These are phyloP conservation scores for cucumber (Cucumis sativus) DNA, from an alignment of 306 rosid species.

Conservation along the genomic window Cucumber_9930_V3 NC_026659.2:1239001-1239500, in stretches of 20 bases:
- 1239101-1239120: slow-evolving; percentile 97
- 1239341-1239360: background rate
- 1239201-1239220: slow-evolving; percentile 65
- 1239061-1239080: slow-evolving; percentile 99
- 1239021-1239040: slow-evolving; percentile 63
- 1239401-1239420: too few species aligned
- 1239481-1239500: slow-evolving; percentile 50
- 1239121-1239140: slow-evolving; percentile 98
- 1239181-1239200: slow-evolving; percentile 88
- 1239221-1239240: slow-evolving; percentile 52
- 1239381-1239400: too few species aligned
- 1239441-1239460: slow-evolving; percentile 44
- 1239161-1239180: slow-evolving; percentile 61
- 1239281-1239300: slow-evolving; percentile 93
- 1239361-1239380: too few species aligned
- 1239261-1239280: slow-evolving; percentile 70
- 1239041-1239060: slow-evolving; percentile 93
- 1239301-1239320: slow-evolving; percentile 97
- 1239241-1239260: slow-evolving; percentile 71
- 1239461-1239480: slow-evolving; percentile 63
- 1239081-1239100: slow-evolving; percentile 78
- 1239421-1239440: too few species aligned
- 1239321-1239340: slow-evolving; percentile 79
- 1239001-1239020: slow-evolving; percentile 51
- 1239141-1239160: slow-evolving; percentile 71